Evolutionary conservation across 164 flowering plant genomes (phyloP).

Genomic region (Vitis cinerea): DNA sequence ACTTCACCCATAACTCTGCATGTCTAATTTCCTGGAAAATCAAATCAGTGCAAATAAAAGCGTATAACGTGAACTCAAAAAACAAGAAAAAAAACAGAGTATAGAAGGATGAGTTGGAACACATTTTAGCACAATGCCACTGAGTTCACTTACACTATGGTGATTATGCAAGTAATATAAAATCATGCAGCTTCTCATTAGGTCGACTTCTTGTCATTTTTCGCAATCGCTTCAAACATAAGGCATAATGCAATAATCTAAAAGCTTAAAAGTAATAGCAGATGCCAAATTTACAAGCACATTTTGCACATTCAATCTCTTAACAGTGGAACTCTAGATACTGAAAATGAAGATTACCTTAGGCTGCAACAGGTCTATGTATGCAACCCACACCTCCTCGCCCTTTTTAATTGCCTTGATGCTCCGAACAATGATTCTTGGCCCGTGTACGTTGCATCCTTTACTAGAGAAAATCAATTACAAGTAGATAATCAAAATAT

Average conservation of each 20-base stretch:
- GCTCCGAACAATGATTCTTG: conserved; percentile 55
- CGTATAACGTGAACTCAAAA: background rate
- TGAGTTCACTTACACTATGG: too few species aligned
- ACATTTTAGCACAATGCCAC: too few species aligned
- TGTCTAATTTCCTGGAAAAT: conserved; percentile 47
- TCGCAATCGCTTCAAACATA: too few species aligned
- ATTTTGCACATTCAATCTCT: background rate
- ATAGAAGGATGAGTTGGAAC: too few species aligned
- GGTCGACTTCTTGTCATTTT: too few species aligned
- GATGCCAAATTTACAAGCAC: background rate
- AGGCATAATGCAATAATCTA: too few species aligned
- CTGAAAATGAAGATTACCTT: conserved; percentile 36
- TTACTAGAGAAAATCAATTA: conserved; percentile 4
- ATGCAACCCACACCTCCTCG: conserved; percentile 58
- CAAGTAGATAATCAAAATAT: background rate
- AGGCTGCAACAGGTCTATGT: conserved; percentile 71
- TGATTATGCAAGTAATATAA: too few species aligned
- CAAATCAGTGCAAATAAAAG: background rate
- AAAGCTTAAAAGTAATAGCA: background rate
- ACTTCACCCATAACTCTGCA: conserved; percentile 53
- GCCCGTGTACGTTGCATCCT: conserved; percentile 41
- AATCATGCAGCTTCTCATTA: too few species aligned
- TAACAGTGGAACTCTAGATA: background rate
- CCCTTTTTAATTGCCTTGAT: conserved; percentile 56
- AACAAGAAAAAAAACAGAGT: background rate